These are phyloP conservation scores for Leccinum variicolor DNA, from an alignment of 768 basidiomycete genomes.

Conservation along the genomic window DNA sequence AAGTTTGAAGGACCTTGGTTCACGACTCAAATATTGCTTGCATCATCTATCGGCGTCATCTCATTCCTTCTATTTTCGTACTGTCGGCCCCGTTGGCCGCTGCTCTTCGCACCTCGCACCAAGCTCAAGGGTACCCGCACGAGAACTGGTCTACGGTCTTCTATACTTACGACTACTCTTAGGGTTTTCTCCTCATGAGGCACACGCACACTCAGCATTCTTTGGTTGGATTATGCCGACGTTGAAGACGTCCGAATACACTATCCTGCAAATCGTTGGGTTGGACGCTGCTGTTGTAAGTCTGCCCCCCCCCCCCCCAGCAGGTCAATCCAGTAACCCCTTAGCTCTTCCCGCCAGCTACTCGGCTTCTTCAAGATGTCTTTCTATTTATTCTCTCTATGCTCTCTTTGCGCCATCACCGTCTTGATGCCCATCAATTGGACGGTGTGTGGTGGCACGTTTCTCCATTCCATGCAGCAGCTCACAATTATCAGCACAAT, in stretches of 20 bases:
- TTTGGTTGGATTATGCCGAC: slow-evolving; percentile 98
- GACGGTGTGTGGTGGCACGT: slow-evolving; percentile 52
- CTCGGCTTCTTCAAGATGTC: slow-evolving; percentile 95
- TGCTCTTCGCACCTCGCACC: slow-evolving; percentile 89
- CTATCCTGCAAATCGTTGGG: slow-evolving; percentile 93
- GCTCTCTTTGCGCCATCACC: slow-evolving; percentile 74
- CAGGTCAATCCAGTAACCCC: not conserved
- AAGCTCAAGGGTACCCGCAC: slow-evolving; percentile 78
- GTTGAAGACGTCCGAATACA: slow-evolving; percentile 84
- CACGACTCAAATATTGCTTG: slow-evolving; percentile 81
- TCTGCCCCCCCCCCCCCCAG: slow-evolving; percentile 16
- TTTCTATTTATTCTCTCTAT: slow-evolving; percentile 86
- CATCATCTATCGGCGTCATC: slow-evolving; percentile 68
- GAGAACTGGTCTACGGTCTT: not conserved
- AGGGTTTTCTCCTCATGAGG: slow-evolving; percentile 95
- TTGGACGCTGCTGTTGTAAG: slow-evolving; percentile 94
- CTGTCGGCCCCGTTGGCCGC: slow-evolving; percentile 81
- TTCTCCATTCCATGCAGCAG: not conserved
- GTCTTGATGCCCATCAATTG: slow-evolving; percentile 96
- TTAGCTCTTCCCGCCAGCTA: slow-evolving; percentile 47
- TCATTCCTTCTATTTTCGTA: slow-evolving; percentile 90
- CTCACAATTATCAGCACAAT: slow-evolving; percentile 50
- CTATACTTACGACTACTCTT: slow-evolving; percentile 4
- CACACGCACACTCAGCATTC: slow-evolving; percentile 80
- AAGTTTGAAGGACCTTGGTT: slow-evolving; percentile 96